Base-by-base conservation (phyloP, 1,139 yeast species). In the Eremothecium coryli region DNA sequence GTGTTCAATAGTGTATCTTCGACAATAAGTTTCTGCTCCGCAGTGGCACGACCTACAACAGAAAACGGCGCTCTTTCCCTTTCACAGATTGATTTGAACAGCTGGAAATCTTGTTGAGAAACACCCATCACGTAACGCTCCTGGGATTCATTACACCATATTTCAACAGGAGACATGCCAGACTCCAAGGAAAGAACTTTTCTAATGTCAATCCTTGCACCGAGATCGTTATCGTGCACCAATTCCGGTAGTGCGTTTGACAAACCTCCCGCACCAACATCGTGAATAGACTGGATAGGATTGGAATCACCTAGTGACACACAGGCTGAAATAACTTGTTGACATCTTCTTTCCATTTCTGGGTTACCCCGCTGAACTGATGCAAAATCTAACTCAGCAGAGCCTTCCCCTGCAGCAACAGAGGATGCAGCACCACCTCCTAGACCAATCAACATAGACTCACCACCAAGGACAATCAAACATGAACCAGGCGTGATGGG, bases 341-440 rank as follows among this genome's bases (percentile, higher is more conserved):
- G 99, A 23, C 97, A 96, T 60, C 99, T 81, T 65, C 98, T 82
- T 65, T 93, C 96, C 78, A 93, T 86, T 64, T 93, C 99, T 21
- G 99, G 98, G 65, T 93, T 93, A 39, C 98, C 98, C 67, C 99
- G 79, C 68, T 93, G 99, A 27, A 93, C 99, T 16, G 97, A 88
- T 13, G 98, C 98, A 63, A 88, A 93, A 66, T 93, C 99, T 48
- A 93, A 73, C 45, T 81, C 95, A 14, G 84, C 95, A 29, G 94
- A 82, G 34, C 94, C 95, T 60, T 86, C 96, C 52, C 97, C 96
- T 17, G 96, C 82, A 12, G 94, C 76, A 35, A 88, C 74, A 7
- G 95, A 84, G 5, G 98, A 90, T 7, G 98, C 98, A 31, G 98
- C 98, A 65, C 99, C 99, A 56, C 99, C 99, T 54, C 99, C 99